phyloP scores from a whole-genome alignment of 2,329 filamentous ascomycete species.

The Colletotrichum tanaceti region DNA sequence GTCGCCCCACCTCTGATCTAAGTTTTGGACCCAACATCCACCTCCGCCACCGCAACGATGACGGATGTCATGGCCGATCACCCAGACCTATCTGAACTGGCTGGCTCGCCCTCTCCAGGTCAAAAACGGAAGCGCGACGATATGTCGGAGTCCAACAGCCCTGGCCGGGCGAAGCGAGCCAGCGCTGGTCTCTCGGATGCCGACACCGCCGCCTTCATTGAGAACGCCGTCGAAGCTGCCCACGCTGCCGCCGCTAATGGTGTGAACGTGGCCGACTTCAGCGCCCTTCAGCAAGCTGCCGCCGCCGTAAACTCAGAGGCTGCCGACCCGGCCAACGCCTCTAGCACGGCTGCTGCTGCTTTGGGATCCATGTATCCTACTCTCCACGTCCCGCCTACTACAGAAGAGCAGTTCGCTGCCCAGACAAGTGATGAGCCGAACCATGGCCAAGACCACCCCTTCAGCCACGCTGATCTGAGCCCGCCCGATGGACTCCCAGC shows the following conservation, averaged over 20 bases:
- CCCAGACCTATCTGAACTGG: slow-evolving; percentile 57
- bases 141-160: slow-evolving; percentile 58
- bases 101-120: slow-evolving; percentile 53
- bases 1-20: not conserved
- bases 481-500: slow-evolving; percentile 47
- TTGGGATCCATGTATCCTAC: slow-evolving; percentile 69
- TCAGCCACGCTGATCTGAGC: slow-evolving; percentile 50
- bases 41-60: slow-evolving; percentile 51
- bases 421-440: slow-evolving; percentile 56
- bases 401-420: slow-evolving; percentile 70
- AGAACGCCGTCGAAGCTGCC: slow-evolving; percentile 61
- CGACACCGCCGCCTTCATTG: slow-evolving; percentile 65
- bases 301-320: slow-evolving; percentile 59
- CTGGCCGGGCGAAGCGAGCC: slow-evolving; percentile 64
- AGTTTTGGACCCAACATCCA: not conserved
- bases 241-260: slow-evolving; percentile 53
- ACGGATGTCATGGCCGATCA: slow-evolving; percentile 62
- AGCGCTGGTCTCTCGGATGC: slow-evolving; percentile 57
- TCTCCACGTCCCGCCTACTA: slow-evolving; percentile 67
- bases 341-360: slow-evolving; percentile 70
- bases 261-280: slow-evolving; percentile 66
- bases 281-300: slow-evolving; percentile 66
- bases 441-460: slow-evolving; percentile 51
- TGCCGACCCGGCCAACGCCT: slow-evolving; percentile 64
- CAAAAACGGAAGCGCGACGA: slow-evolving; percentile 68